Evolutionary conservation across 164 flowering plant genomes (phyloP).

Genomic region (Sedum album): DNA sequence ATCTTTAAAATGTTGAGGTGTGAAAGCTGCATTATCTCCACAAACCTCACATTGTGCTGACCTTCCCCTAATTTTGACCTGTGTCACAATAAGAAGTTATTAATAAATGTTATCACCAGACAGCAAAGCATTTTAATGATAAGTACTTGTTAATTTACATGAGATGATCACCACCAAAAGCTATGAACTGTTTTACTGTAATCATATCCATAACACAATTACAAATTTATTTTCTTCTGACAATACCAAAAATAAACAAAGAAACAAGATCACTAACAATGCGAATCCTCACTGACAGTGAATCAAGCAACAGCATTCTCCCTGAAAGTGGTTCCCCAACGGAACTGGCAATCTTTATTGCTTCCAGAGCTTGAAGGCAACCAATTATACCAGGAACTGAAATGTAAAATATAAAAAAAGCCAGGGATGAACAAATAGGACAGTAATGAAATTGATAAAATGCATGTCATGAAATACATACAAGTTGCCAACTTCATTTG

Average conservation of each 20-base stretch:
- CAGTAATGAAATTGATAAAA: too few relatives aligned
- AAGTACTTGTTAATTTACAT: too few relatives aligned
- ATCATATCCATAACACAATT: neutral
- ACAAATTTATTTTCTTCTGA: neutral
- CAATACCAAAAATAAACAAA: neutral
- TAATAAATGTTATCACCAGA: too few relatives aligned
- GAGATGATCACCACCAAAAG: neutral
- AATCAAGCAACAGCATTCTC: conserved; percentile 91
- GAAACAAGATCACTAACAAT: conserved; percentile 36
- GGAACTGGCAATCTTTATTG: conserved; percentile 76
- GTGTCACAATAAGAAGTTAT: conserved; percentile 3
- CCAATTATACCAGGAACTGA: conserved; percentile 96
- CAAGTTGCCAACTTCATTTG: neutral
- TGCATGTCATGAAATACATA: too few relatives aligned
- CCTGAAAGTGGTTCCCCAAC: conserved; percentile 88
- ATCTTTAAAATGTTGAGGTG: conserved; percentile 35
- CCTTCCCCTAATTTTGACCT: conserved; percentile 89
- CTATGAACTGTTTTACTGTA: neutral
- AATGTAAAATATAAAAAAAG: conserved; percentile 7
- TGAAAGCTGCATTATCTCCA: conserved; percentile 57
- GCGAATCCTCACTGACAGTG: conserved; percentile 68
- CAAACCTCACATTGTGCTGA: conserved; percentile 70
- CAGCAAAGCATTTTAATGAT: too few relatives aligned
- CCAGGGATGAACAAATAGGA: too few relatives aligned
- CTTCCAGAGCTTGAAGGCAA: conserved; percentile 93